phyloP scores from a whole-genome alignment of 345 rosid genomes.

The Camelina laxa region DNA sequence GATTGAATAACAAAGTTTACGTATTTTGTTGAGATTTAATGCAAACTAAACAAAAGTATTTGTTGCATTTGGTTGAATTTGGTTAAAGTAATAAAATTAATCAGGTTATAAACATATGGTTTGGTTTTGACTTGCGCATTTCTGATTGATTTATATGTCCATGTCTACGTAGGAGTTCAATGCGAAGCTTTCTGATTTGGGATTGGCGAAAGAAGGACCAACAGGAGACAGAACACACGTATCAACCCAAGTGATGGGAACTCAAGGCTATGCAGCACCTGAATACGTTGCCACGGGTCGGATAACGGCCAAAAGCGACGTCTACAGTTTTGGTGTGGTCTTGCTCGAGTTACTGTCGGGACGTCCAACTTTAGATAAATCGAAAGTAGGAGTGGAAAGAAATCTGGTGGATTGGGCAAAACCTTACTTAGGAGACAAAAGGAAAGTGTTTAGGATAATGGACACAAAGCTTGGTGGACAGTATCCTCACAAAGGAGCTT shows the following conservation, averaged over 20 bases:
- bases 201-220: slow-evolving; percentile 93
- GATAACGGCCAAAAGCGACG: slow-evolving; percentile 70
- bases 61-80: background rate
- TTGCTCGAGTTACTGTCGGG: slow-evolving; percentile 84
- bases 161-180: slow-evolving; percentile 69
- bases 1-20: background rate
- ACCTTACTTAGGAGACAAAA: slow-evolving; percentile 78
- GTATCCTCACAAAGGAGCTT: slow-evolving; percentile 82
- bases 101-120: background rate
- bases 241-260: slow-evolving; percentile 91
- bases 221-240: slow-evolving; percentile 94
- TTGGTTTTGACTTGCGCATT: background rate
- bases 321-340: slow-evolving; percentile 92
- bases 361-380: slow-evolving; percentile 73
- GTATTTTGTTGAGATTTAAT: background rate
- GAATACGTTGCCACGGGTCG: slow-evolving; percentile 69
- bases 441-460: slow-evolving; percentile 87
- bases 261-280: slow-evolving; percentile 94
- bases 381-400: slow-evolving; percentile 73
- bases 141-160: background rate
- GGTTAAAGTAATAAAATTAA: background rate
- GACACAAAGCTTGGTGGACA: slow-evolving; percentile 91
- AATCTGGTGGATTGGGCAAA: slow-evolving; percentile 89
- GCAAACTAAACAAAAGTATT: background rate
- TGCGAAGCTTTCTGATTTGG: slow-evolving; percentile 92